Percentiles rank a stretch among this genome's conserved stretches.
These are phyloP conservation scores for Lipomyces mesembrius DNA, from an alignment of 805 yeast genomes.

Conservation along the genomic window DNA sequence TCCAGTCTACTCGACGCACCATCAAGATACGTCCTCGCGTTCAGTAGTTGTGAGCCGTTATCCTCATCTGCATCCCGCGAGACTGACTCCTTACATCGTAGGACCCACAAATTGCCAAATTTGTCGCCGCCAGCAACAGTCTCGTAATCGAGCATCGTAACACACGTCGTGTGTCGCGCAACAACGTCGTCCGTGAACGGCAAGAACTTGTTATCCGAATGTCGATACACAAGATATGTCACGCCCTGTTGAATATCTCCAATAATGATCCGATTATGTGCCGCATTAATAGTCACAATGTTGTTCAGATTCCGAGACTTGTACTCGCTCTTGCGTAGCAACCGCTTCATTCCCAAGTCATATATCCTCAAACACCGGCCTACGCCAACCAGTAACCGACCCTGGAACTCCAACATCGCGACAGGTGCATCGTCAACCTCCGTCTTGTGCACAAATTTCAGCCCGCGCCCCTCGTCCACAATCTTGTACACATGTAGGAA, in stretches of 20 bases:
- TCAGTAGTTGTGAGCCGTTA: constrained; percentile 48
- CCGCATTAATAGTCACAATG: constrained; percentile 60
- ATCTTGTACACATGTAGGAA: constrained; percentile 43
- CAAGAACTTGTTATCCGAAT: constrained; percentile 51
- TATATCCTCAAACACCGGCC: constrained; percentile 60
- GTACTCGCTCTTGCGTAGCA: constrained; percentile 67
- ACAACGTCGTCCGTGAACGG: constrained; percentile 72
- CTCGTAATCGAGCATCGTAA: constrained; percentile 67
- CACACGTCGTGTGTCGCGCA: constrained; percentile 66
- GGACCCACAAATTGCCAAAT: constrained; percentile 76
- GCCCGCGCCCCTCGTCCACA: constrained; percentile 46
- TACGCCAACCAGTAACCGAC: constrained; percentile 63
- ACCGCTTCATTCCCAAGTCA: constrained; percentile 78
- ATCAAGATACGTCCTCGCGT: constrained; percentile 48
- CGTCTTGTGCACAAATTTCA: constrained; percentile 66
- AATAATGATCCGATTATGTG: constrained; percentile 64
- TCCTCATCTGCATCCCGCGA: constrained; percentile 59
- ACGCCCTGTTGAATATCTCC: constrained; percentile 77
- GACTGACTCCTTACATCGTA: constrained; percentile 61
- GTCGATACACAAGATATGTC: constrained; percentile 59
- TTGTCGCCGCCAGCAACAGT: constrained; percentile 85
- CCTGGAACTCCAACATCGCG: constrained; percentile 61
- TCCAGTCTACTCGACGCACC: constrained; percentile 62
- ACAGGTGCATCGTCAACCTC: constrained; percentile 54
- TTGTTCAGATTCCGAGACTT: constrained; percentile 52